A percentile compares a stretch with the other conserved stretches of the same genome.
These are phyloP conservation scores for Aureobasidium uvarum DNA, from an alignment of 2,329 filamentous ascomycete species.

Conservation along the genomic window DNA sequence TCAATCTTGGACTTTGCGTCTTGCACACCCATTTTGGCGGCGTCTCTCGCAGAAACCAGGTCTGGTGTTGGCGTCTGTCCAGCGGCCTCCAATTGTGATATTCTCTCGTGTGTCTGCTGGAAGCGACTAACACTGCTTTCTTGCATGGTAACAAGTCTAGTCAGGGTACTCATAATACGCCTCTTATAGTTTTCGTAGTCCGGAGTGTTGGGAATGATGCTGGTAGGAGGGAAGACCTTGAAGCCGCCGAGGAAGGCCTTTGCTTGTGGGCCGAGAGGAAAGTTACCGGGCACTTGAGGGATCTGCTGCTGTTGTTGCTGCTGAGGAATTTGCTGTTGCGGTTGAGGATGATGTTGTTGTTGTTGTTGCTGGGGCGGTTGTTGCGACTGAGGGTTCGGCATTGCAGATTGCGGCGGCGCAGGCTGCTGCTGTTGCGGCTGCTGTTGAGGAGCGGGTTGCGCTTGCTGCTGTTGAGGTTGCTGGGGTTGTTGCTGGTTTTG, in stretches of 20 bases:
- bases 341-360: slow-evolving; percentile 29
- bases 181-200: slow-evolving; percentile 28
- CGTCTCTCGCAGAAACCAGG: slow-evolving; percentile 22
- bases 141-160: slow-evolving; percentile 21
- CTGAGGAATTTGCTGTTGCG: slow-evolving; percentile 26
- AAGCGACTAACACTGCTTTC: slow-evolving; percentile 23
- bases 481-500: slow-evolving; percentile 28
- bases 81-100: slow-evolving; percentile 13
- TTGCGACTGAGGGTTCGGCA: slow-evolving; percentile 31
- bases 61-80: slow-evolving; percentile 26
- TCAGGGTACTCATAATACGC: slow-evolving; percentile 20
- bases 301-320: slow-evolving; percentile 35
- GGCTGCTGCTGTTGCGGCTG: slow-evolving; percentile 24
- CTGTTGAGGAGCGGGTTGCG: slow-evolving; percentile 27
- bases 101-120: slow-evolving; percentile 21
- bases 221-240: slow-evolving; percentile 27
- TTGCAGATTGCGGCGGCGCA: slow-evolving; percentile 6
- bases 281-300: slow-evolving; percentile 33
- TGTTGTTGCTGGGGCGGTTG: slow-evolving; percentile 30
- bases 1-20: slow-evolving; percentile 28
- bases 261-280: slow-evolving; percentile 36
- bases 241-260: slow-evolving; percentile 27
- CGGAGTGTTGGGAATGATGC: slow-evolving; percentile 25
- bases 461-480: slow-evolving; percentile 28
- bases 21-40: slow-evolving; percentile 20